phyloP scores from a whole-genome alignment of 306 rosid genomes.

The Cicer cuneatum region DNA sequence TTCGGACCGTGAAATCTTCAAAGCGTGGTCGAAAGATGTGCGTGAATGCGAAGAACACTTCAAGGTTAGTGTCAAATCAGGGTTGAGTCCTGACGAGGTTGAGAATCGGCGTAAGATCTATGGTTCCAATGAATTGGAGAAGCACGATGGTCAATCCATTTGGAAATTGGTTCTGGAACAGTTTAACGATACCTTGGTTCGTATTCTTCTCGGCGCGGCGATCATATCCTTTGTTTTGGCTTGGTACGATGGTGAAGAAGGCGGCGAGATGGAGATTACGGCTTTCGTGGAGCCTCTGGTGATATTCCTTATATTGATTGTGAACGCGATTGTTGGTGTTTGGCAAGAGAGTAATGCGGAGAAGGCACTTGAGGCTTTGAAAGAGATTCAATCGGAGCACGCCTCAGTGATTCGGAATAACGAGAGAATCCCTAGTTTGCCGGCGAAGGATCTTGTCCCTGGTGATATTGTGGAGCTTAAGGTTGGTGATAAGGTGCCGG shows the following conservation, averaged over 20 bases:
- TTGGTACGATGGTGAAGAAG: slow-evolving; percentile 78
- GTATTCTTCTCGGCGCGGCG: slow-evolving; percentile 87
- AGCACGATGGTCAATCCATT: slow-evolving; percentile 81
- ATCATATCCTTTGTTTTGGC: slow-evolving; percentile 85
- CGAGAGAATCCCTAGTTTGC: slow-evolving; percentile 47
- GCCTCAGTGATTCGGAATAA: slow-evolving; percentile 70
- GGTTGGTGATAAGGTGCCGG: slow-evolving; percentile 69
- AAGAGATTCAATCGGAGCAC: slow-evolving; percentile 91
- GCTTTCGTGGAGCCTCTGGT: slow-evolving; percentile 69
- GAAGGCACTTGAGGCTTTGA: slow-evolving; percentile 88
- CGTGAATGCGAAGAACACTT: slow-evolving; percentile 70
- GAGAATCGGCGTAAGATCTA: slow-evolving; percentile 60
- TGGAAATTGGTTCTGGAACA: slow-evolving; percentile 74
- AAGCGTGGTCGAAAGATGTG: slow-evolving; percentile 76
- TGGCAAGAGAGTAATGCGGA: slow-evolving; percentile 99
- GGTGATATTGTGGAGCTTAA: slow-evolving; percentile 67
- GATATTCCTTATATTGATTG: slow-evolving; percentile 59
- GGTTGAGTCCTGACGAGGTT: slow-evolving; percentile 59
- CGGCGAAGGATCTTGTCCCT: slow-evolving; percentile 84
- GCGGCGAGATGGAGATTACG: slow-evolving; percentile 60
- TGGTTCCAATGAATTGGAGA: slow-evolving; percentile 83
- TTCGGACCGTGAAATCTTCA: slow-evolving; percentile 50
- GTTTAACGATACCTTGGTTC: slow-evolving; percentile 84
- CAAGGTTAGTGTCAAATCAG: slow-evolving; percentile 54
- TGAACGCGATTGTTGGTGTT: slow-evolving; percentile 76